These are phyloP conservation scores for Tolypocladium paradoxum DNA, from an alignment of 2,329 filamentous ascomycete genomes.

Conservation along the genomic window DNA sequence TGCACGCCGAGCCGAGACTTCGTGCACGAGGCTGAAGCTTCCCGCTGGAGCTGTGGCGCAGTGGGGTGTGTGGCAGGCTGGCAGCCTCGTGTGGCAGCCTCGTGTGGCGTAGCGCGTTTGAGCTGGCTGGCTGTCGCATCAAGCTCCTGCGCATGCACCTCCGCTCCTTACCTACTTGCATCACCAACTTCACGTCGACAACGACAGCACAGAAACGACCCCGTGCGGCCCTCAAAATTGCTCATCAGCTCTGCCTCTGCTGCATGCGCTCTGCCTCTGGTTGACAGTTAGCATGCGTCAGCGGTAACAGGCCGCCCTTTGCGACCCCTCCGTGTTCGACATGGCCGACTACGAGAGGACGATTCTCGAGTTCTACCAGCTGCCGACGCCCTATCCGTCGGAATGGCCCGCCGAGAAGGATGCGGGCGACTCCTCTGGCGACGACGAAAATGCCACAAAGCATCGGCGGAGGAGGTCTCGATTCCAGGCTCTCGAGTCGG, in stretches of 20 bases:
- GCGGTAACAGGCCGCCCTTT: neutral
- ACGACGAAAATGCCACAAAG: conserved; percentile 37
- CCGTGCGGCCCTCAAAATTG: neutral
- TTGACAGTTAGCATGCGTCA: neutral
- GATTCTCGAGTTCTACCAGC: conserved; percentile 82
- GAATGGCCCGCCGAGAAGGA: conserved; percentile 80
- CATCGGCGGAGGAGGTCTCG: conserved; percentile 58
- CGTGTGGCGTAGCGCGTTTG: conserved; percentile 2
- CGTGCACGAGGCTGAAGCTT: neutral
- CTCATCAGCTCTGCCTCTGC: neutral
- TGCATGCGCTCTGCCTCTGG: neutral
- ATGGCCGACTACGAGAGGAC: conserved; percentile 65
- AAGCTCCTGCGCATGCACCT: neutral
- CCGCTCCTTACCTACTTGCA: neutral
- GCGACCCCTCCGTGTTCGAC: conserved; percentile 8
- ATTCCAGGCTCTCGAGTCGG: conserved; percentile 75
- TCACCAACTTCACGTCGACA: neutral
- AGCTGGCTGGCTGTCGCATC: neutral
- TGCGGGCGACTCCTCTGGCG: conserved; percentile 54
- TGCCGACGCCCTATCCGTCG: conserved; percentile 65
- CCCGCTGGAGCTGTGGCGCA: neutral
- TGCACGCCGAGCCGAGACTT: conserved; percentile 9
- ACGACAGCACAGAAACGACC: neutral
- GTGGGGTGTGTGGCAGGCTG: no score
- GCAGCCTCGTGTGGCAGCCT: neutral